Base-by-base conservation (phyloP, 495 filamentous ascomycete genomes). In the Haplographium delicatum region DNA sequence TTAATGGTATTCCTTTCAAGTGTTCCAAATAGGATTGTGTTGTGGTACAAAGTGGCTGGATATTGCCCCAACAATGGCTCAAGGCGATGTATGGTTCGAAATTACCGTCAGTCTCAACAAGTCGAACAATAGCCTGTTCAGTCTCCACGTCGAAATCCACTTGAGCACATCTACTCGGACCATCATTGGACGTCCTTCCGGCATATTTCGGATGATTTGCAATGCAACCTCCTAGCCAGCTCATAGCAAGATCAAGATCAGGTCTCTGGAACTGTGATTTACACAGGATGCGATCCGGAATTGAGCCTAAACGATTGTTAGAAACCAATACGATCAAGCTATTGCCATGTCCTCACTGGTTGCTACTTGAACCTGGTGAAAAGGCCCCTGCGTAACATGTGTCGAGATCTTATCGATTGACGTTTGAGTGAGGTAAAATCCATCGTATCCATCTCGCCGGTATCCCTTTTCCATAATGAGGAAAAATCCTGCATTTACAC, bases 41-140 rank as follows among this genome's bases (percentile, higher is more conserved):
- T 30, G 42, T 27, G 38, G 50, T 51, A 27, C 40, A 34, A 20
- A 19, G 20, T 22, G 48, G 13, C 2, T 20, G 16, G 24, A 8
- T 4, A 7, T 19, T n/a, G 6, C 63, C 63, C 63, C 63, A 65
- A 46, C 60, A 61, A 35, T 65, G 57, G 25, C 63, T 65, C 18
- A 65, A 54, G 10, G 63, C 50, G 22, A 54, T n/a, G 28, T 31
- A 31, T 13, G 28, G 28, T 31, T 31, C 13, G 13, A 31, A 7
- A 31, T 7, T 7, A 31, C 7, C 28, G 13, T 13, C 28, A 31
- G 28, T 7, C 7, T 31, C 28, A 31, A 31, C 28, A 31, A 31
- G 28, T 7, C 28, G 28, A 31, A 31, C 28, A 31, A 31, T 31
- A 13, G 28, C 7, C 28, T 31, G 28, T 13, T 31, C 28, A 13